Base-by-base conservation (phyloP, 805 yeast genomes). In the Lachancea meyersii region DNA sequence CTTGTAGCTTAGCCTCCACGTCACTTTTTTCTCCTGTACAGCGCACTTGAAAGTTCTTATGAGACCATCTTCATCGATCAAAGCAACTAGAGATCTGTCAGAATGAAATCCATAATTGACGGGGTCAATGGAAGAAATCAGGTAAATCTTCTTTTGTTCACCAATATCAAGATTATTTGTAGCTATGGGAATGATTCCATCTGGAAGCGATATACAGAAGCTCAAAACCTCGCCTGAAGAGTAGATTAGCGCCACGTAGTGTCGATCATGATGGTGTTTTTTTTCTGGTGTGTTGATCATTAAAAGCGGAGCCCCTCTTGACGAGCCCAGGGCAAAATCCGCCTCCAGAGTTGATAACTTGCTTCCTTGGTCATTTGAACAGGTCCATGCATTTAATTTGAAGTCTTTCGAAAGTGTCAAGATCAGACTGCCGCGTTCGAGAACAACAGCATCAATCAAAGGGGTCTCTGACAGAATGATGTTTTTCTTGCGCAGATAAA, bases 41-140 rank as follows among this genome's bases (percentile, higher is more conserved):
- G 42, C 57, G 7, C 71, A 75, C 33, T 70, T 65, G 65, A 75
- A 80, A 2, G 76, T 68, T 30, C 65, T 59, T 5, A 79, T 65
- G 3, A 64, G 43, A 3, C 88, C 87, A 0, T 58, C 52, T 1
- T 51, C 51, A n/a, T 81, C 74, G 4, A 85, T 77, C 0, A 79
- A 65, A 0, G 88, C 72, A 4, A 88, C 58, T 3, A 82, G 70
- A 2, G 68, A 61, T 26, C 71, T 49, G 35, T 64, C 55, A 28
- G 69, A 64, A 26, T 57, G 46, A 34, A 57, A 59, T 2, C 62
- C 54, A 2, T 64, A 52, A 31, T 69, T 67, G 2, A 80, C 86
- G 0, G 91, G 87, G 53, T 85, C 87, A 20, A 85, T 77, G 1
- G 76, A 67, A 1, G 82, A 69, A 3, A 79, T 71, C n/a, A 63